Conservation (phyloP, 2,329 filamentous ascomycete genomes). For the Diaporthe vexans region DNA sequence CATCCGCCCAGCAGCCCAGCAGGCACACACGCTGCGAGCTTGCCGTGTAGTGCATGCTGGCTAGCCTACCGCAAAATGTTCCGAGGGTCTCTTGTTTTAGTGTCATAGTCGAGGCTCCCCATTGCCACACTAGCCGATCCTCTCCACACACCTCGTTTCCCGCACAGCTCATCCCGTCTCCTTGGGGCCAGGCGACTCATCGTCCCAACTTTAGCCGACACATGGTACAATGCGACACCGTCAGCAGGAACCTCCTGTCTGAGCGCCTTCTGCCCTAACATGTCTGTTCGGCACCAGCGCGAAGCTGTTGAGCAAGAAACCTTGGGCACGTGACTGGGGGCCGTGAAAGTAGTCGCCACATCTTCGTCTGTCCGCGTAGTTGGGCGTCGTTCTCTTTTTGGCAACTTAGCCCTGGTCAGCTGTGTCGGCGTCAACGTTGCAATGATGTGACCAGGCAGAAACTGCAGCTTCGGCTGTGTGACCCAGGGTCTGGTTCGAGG, state of each 20-base stretch:
- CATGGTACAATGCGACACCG: conserved; percentile 13
- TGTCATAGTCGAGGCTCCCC: neutral
- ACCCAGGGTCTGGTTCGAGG: neutral
- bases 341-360: neutral
- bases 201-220: conserved; percentile 26
- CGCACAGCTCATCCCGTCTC: conserved; percentile 29
- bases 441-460: neutral
- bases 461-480: neutral
- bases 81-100: neutral
- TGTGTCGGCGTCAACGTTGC: neutral
- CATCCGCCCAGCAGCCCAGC: neutral
- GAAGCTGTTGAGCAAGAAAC: neutral
- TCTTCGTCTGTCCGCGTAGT: neutral
- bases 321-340: conserved; percentile 2
- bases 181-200: conserved; percentile 6
- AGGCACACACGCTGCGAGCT: neutral
- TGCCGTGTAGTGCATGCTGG: neutral
- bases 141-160: neutral
- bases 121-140: conserved; percentile 6
- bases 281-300: neutral
- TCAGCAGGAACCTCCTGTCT: conserved; percentile 17
- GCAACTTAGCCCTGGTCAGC: neutral
- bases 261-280: neutral
- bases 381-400: neutral
- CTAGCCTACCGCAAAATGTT: conserved; percentile 9